These are phyloP conservation scores for Aspergillus ochraceoroseus DNA, from an alignment of 2,329 filamentous ascomycete genomes.

Conservation along the genomic window DNA sequence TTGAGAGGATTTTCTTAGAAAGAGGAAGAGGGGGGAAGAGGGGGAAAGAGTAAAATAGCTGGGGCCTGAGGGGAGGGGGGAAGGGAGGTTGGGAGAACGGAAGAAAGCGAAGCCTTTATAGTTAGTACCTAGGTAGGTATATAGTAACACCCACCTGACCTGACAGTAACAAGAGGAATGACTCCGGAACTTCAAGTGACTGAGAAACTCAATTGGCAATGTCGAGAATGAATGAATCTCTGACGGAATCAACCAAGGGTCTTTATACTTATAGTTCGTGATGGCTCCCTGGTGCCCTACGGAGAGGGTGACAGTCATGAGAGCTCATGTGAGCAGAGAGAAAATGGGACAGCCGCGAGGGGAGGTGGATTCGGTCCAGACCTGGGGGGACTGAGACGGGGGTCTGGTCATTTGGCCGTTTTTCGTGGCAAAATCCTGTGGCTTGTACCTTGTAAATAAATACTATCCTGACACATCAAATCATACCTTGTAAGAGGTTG, in stretches of 20 bases:
- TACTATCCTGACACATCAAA: background rate
- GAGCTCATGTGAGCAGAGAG: slow-evolving; percentile 22
- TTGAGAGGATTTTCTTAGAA: background rate
- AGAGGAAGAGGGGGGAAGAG: background rate
- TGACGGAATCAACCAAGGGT: slow-evolving; percentile 3
- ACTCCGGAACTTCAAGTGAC: no score
- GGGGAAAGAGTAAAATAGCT: background rate
- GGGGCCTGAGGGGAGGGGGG: background rate
- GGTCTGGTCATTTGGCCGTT: slow-evolving; percentile 17
- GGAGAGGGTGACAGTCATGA: slow-evolving; percentile 11
- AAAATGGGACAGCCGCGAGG: slow-evolving; percentile 14
- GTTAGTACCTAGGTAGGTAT: no score
- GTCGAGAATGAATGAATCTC: background rate
- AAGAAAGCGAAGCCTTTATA: no score
- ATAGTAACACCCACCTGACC: no score
- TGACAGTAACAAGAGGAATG: background rate
- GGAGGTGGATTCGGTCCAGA: slow-evolving; percentile 13
- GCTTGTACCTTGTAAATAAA: slow-evolving; percentile 1
- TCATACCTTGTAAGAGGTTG: no score
- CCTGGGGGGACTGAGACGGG: slow-evolving; percentile 12
- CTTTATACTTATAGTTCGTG: slow-evolving; percentile 19
- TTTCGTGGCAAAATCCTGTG: background rate
- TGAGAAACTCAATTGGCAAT: slow-evolving; percentile 8
- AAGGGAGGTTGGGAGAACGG: no score
- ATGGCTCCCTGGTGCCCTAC: slow-evolving; percentile 2